These are phyloP conservation scores for Daldinia caldariorum DNA, from an alignment of 495 filamentous ascomycete genomes.

Conservation along the genomic window DNA sequence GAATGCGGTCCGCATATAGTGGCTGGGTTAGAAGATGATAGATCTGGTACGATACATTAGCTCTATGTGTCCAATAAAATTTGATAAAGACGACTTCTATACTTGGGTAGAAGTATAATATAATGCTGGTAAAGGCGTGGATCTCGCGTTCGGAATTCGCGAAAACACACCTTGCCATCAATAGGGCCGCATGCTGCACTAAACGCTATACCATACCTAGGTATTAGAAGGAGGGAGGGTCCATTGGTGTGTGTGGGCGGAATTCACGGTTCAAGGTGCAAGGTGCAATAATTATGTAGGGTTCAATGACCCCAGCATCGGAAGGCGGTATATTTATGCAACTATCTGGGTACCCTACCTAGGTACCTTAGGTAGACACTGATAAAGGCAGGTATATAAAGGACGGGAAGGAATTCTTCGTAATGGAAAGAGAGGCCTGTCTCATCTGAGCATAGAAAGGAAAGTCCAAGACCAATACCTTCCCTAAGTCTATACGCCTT, in stretches of 20 bases:
- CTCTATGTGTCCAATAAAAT: background rate
- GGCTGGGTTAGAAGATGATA: background rate
- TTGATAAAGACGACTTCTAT: background rate
- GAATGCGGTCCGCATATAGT: background rate
- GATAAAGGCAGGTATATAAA: conserved; percentile 3
- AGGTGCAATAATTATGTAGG: background rate
- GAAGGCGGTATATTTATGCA: background rate
- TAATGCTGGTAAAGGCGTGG: background rate
- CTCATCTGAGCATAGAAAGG: background rate
- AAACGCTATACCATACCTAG: background rate
- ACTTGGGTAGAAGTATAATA: background rate
- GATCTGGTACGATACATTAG: background rate
- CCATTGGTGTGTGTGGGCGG: background rate
- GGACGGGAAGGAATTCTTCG: background rate
- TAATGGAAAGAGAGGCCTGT: background rate
- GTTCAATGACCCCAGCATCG: background rate
- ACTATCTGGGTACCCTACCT: background rate
- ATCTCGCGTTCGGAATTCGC: conserved; percentile 12
- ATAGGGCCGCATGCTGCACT: background rate
- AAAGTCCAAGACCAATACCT: background rate
- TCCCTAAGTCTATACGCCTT: no score
- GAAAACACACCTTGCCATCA: background rate
- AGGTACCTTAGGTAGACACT: background rate
- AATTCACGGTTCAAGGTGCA: no score
- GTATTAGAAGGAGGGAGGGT: no score